Evolutionary conservation across 2,329 filamentous ascomycete species (phyloP), one percentile per base, ranked within the genome.

Genomic region (Cercospora zeina): DNA sequence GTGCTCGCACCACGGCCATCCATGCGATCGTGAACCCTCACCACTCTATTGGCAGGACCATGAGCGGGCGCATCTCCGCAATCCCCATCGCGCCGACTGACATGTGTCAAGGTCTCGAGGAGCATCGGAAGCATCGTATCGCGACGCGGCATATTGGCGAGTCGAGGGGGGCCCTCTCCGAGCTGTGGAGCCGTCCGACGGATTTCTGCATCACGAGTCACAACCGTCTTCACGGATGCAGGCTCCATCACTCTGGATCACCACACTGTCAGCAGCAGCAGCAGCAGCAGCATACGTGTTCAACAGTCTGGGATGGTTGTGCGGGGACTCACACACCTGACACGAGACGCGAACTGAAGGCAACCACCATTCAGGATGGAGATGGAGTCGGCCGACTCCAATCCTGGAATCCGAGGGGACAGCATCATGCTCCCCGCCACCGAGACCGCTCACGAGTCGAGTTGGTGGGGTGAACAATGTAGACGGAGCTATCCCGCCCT

Each of bases 171-270:
- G 6, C 4, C 4, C 21, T 24, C 13, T 49, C 8, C 11, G 42
- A 27, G 42, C 39, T 13, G 24, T 27, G 24, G 24, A 6, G 24
- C 24, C 6, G 3, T 27, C 24, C n/a, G n/a, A n/a, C n/a, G 42
- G 19, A 47, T 47, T 31, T 47, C 42, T 27, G 42, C 42, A 49
- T 11, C 21, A 49, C 42, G 42, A 49, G 42, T 49, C 42, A 49
- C 42, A 49, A 30, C 21, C 21, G 27, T 49, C 42, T 49, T 49
- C 42, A 49, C 21, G 14, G 27, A 19, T 49, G 42, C 19, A 49
- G 42, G 21, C 21, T 49, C 42, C n/a, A 49, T 27, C 6, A 8
- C 19, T 11, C 8, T 13, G 24, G 2, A 49, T 2, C 14, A 21
- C 11, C 21, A 7, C 21, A 14, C 42, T 49, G 13, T 49, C 42